Evolutionary conservation across 179 eudicot genomes (phyloP).

Genomic region (Beta corolliflora): DNA sequence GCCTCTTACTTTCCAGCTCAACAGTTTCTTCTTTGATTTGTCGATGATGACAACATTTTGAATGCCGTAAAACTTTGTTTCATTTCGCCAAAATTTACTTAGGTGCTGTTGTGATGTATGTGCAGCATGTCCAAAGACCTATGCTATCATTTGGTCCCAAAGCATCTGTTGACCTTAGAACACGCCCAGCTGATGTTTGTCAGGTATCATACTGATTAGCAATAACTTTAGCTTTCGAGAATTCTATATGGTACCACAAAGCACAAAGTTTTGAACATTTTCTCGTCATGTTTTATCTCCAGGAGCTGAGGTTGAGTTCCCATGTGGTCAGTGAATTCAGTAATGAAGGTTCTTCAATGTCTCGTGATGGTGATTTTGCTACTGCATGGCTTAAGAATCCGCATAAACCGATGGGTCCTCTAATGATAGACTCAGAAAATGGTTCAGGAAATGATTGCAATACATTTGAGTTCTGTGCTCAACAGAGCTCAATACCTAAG

Average conservation of each 20-base stretch:
- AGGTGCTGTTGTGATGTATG: constrained; percentile 17
- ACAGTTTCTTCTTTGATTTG: neutral
- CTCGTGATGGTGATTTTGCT: constrained; percentile 76
- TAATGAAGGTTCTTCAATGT: constrained; percentile 54
- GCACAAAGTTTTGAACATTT: constrained; percentile 5
- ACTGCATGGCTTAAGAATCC: constrained; percentile 81
- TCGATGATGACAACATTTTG: neutral
- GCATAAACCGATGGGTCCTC: constrained; percentile 54
- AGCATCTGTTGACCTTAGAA: constrained; percentile 71
- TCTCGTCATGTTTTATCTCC: constrained; percentile 31
- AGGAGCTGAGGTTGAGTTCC: constrained; percentile 76
- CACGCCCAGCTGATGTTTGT: constrained; percentile 75
- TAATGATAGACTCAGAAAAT: constrained; percentile 52
- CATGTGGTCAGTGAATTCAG: constrained; percentile 67
- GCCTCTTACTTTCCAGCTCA: neutral
- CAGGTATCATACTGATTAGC: constrained; percentile 54
- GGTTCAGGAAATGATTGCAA: constrained; percentile 38
- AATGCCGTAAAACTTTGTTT: neutral
- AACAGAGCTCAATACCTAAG: constrained; percentile 72
- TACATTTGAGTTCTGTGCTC: constrained; percentile 63
- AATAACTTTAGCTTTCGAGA: neutral
- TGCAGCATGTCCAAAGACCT: constrained; percentile 98
- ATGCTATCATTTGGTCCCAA: constrained; percentile 93
- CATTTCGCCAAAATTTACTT: neutral
- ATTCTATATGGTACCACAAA: neutral